Base-by-base conservation (phyloP, 2,329 filamentous ascomycete genomes). In the Rutstroemia sp. region DNA sequence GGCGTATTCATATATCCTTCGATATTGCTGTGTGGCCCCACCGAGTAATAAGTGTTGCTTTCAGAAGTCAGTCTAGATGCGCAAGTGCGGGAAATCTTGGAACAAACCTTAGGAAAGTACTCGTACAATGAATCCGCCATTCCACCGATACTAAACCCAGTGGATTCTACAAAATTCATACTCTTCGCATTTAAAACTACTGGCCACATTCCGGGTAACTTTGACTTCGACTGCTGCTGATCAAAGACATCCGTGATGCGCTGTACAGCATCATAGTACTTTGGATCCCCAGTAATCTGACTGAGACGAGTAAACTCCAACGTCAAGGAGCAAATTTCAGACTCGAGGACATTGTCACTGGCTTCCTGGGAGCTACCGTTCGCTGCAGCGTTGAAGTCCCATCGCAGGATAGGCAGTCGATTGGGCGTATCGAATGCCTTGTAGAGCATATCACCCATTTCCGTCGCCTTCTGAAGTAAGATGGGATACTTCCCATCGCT, bases 291-390 rank as follows among this genome's bases (percentile, higher is more conserved):
- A 3, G 82, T 85, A 38, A 85, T 68, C 66, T 86, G 82, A n/a
- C 80, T 79, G 19, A 86, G 71, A 48, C 83, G 77, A 19, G 83
- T 85, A 60, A 86, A 80, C 62, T 86, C 82, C 18, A 86, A 71
- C 49, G 74, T 75, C 21, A 86, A 69, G 4, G 81, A 81, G 4
- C 81, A 82, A 27, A 84, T 65, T 64, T 84, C 82, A 30, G 82
- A 56, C 21, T 81, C 38, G 82, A 73, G 62, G 76, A 72, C 46
- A 79, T 79, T 50, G 1, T 48, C 37, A 5, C 52, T 72, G 1
- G 87, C 87, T 25, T 79, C 77, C 61, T 83, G 86, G 2, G 81
- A 79, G 59, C 82, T 77, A 2, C 78, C 80, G 5, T 79, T 77
- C 61, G 75, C 80, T 18, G 78, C 73, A 61, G 45, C 48, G 12